Base-by-base conservation (phyloP, 768 basidiomycete genomes). In the Russula lepida region DNA sequence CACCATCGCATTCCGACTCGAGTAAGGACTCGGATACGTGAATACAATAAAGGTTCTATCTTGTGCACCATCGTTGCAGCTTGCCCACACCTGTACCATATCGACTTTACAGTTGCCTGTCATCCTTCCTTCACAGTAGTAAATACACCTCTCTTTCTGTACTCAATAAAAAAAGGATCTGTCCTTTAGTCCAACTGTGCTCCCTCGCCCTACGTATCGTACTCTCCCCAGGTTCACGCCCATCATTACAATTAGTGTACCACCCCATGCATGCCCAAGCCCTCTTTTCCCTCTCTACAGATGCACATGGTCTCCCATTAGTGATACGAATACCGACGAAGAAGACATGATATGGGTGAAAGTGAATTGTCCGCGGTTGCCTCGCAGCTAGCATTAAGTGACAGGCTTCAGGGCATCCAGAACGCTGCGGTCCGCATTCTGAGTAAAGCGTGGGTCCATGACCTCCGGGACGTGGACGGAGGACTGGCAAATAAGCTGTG, bases 91-190 rank as follows among this genome's bases (percentile, higher is more conserved):
- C 75, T 90, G 39, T 76, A 74, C 35, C 80, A 84, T 68, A 75
- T 90, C 8, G 82, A 86, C 63, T 72, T 90, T 44, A 82, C 83
- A 17, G 88, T 85, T 68, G 77, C 79, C 13, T 82, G 82, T 66
- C 84, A 81, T 66, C 84, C 88, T 12, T 87, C 86, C 0, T 85
- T 90, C 70, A 85, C 84, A 59, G 76, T 90, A 41, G 87, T 88
- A 69, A 63, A 81, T 72, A 54, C 49, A 23, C 47, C 17, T 12
- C 19, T 17, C 12, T 11, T 4, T 9, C 4, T 4, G n/a, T 2
- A 8, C 11, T 23, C 9, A 19, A 2, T n/a, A n/a, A n/a, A 3
- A 44, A 35, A 0, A 13, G 79, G 5, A 78, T 87, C 59, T 79
- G 82, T 58, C 74, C 78, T 13, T 83, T 90, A 66, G 76, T 79